Evolutionary conservation across 2,329 filamentous ascomycete genomes (phyloP).

Genomic region (Trichoderma afroharzianum): DNA sequence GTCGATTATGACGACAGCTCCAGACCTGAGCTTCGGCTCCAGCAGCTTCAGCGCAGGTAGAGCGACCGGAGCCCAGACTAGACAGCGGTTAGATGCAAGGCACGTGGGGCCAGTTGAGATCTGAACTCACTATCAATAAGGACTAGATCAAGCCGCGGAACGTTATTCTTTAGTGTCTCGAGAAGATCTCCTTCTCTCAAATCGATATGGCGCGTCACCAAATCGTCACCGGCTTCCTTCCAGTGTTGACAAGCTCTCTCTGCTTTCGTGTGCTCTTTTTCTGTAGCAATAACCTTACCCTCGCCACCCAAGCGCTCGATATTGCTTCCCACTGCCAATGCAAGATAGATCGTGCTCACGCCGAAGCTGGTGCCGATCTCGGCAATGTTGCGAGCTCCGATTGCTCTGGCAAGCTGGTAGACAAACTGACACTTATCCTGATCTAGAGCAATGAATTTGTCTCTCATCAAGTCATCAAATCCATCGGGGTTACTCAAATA

Average conservation of each 20-base stretch:
- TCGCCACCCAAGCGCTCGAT: conserved; percentile 21
- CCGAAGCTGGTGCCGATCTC: conserved; percentile 62
- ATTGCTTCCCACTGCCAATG: conserved; percentile 53
- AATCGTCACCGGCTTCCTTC: conserved; percentile 46
- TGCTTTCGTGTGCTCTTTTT: conserved; percentile 55
- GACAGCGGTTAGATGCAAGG: background rate
- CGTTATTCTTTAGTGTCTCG: conserved; percentile 46
- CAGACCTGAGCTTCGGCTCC: conserved; percentile 42
- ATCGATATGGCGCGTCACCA: conserved; percentile 51
- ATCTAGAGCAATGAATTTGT: conserved; percentile 60
- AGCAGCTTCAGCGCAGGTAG: conserved; percentile 50
- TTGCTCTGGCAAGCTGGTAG: conserved; percentile 51
- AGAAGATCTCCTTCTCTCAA: conserved; percentile 55
- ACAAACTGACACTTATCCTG: conserved; percentile 55
- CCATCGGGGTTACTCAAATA: background rate
- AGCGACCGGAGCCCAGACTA: conserved; percentile 56
- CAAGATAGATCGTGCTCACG: conserved; percentile 61
- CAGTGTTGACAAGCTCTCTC: conserved; percentile 51
- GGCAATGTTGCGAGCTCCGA: conserved; percentile 50
- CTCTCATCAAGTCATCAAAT: conserved; percentile 41
- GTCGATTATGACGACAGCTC: conserved; percentile 48
- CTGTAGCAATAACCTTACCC: conserved; percentile 53
- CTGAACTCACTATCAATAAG: conserved; percentile 57
- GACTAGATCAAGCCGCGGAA: conserved; percentile 50
- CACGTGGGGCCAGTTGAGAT: too few species aligned